A percentile compares a stretch with the other conserved stretches of the same genome.
These are phyloP conservation scores for Butyriboletus appendiculatus DNA, from an alignment of 1,284 basidiomycete species.

Conservation along the genomic window DNA sequence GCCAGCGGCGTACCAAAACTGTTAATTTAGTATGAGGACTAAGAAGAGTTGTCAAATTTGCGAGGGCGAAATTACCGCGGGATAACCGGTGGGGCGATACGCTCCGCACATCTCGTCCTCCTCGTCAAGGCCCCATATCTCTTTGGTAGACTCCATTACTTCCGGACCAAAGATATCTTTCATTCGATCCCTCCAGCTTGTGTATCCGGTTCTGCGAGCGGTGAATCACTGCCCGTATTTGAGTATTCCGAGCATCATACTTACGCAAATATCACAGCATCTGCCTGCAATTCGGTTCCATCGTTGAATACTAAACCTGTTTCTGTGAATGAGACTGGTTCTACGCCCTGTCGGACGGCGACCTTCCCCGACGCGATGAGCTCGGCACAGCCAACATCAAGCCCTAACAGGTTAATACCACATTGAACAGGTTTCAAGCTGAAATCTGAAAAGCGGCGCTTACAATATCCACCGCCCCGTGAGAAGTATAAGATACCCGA, in stretches of 20 bases:
- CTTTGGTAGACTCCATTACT: slow-evolving; percentile 8
- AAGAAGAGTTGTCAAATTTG: too few relatives aligned
- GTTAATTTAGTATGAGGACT: background rate
- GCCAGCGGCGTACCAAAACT: slow-evolving; percentile 9
- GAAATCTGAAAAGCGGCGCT: background rate
- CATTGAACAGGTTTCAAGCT: background rate
- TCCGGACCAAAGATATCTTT: slow-evolving; percentile 4
- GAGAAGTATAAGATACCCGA: slow-evolving; percentile 3
- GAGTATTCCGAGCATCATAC: background rate
- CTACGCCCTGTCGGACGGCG: slow-evolving; percentile 1
- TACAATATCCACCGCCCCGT: slow-evolving; percentile 10
- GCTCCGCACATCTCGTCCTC: slow-evolving; percentile 8
- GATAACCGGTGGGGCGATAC: slow-evolving; percentile 11
- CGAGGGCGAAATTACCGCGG: background rate
- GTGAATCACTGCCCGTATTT: background rate
- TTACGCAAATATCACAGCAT: slow-evolving; percentile 11
- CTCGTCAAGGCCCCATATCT: slow-evolving; percentile 12
- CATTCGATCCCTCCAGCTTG: slow-evolving; percentile 8
- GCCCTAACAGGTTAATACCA: background rate
- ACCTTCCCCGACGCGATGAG: slow-evolving; percentile 8
- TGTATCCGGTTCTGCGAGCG: slow-evolving; percentile 5
- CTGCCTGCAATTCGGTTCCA: slow-evolving; percentile 3
- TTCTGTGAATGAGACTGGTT: slow-evolving; percentile 5
- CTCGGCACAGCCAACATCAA: slow-evolving; percentile 12
- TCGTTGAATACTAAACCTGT: slow-evolving; percentile 4